Evolutionary conservation across 345 rosid genomes (phyloP).

Genomic region (Passiflora organensis): DNA sequence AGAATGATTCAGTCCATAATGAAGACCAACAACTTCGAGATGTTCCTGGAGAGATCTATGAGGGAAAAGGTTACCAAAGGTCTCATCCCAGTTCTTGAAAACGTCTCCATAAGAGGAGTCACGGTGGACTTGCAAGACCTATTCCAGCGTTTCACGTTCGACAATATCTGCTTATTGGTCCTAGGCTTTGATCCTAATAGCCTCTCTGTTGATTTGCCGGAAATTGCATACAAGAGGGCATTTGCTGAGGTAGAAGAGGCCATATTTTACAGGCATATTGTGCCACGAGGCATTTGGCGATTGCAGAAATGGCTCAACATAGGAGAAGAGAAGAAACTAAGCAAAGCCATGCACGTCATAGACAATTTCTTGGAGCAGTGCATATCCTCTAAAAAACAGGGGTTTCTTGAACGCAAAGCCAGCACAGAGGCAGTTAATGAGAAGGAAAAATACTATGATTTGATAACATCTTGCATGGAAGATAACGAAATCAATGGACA

Average conservation of each 20-base stretch:
- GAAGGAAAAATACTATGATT: slow-evolving; percentile 17
- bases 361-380: slow-evolving; percentile 14
- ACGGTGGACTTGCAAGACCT: slow-evolving; percentile 22
- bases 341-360: background rate
- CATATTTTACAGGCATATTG: background rate
- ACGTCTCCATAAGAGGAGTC: background rate
- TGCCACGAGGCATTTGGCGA: slow-evolving; percentile 18
- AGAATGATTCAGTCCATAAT: slow-evolving; percentile 7
- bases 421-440: background rate
- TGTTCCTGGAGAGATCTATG: slow-evolving; percentile 5
- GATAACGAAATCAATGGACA: slow-evolving; percentile 4
- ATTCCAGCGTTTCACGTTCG: slow-evolving; percentile 9
- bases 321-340: slow-evolving; percentile 23
- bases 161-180: slow-evolving; percentile 7
- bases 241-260: slow-evolving; percentile 19
- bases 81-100: slow-evolving; percentile 18
- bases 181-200: slow-evolving; percentile 7
- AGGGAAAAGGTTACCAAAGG: slow-evolving; percentile 8
- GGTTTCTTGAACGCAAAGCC: background rate
- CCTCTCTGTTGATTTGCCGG: slow-evolving; percentile 17
- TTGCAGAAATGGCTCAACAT: slow-evolving; percentile 22
- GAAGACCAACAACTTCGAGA: slow-evolving; percentile 9
- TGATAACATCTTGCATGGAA: slow-evolving; percentile 18
- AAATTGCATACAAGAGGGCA: slow-evolving; percentile 13
- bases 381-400: slow-evolving; percentile 12